A percentile compares a stretch with the other conserved stretches of the same genome.
These are phyloP conservation scores for Fragosphaeria purpurea DNA, from an alignment of 2,329 filamentous ascomycete species.

Conservation along the genomic window DNA sequence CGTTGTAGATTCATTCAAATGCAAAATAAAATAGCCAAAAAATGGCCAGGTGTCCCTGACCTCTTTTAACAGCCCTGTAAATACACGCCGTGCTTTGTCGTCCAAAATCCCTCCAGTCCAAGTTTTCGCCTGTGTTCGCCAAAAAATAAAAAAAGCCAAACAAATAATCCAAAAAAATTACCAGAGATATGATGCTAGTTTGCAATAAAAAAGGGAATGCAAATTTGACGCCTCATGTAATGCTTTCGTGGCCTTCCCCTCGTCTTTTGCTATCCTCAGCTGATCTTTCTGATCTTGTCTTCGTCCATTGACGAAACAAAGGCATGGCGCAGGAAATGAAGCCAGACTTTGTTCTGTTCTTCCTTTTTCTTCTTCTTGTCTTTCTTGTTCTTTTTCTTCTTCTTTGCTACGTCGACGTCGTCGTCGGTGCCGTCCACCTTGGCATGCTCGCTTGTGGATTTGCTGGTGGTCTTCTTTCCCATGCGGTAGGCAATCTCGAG, in stretches of 20 bases:
- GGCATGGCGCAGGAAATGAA: conserved; percentile 65
- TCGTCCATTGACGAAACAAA: conserved; percentile 65
- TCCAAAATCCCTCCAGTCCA: too few species aligned
- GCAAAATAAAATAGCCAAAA: too few species aligned
- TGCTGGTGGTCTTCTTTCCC: conserved; percentile 34
- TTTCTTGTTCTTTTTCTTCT: conserved; percentile 35
- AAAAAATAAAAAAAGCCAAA: too few species aligned
- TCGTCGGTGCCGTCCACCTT: conserved; percentile 15
- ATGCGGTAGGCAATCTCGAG: conserved; percentile 73
- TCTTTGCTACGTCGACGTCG: conserved; percentile 25
- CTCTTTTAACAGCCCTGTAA: too few species aligned
- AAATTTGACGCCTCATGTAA: too few species aligned
- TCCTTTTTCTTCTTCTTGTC: conserved; percentile 43
- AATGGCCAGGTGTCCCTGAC: too few species aligned
- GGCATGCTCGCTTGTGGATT: conserved; percentile 7
- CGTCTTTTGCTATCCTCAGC: neutral
- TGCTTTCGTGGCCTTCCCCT: neutral
- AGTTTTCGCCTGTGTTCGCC: too few species aligned
- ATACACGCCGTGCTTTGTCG: too few species aligned
- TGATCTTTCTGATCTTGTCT: conserved; percentile 47
- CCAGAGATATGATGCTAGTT: too few species aligned
- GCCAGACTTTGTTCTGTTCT: conserved; percentile 61
- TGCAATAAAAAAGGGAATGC: too few species aligned
- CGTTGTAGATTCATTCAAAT: too few species aligned
- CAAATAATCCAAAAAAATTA: too few species aligned